Percentiles rank a stretch among this genome's conserved stretches.
Conservation (phyloP, 805 yeast genomes). For the Yarrowia porcina region DNA sequence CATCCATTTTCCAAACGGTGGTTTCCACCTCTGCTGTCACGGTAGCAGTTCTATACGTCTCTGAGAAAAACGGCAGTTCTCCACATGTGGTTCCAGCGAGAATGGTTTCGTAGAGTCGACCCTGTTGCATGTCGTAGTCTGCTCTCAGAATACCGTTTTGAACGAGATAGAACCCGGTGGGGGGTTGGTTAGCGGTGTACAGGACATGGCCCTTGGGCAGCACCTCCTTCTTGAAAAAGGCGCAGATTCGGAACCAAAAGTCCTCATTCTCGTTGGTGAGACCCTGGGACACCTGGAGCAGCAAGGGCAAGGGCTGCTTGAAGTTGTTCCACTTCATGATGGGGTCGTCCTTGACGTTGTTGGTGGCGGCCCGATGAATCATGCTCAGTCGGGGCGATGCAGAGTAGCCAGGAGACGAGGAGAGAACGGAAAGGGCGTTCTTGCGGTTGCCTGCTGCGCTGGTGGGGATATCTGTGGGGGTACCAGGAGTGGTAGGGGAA, state of each 20-base stretch:
- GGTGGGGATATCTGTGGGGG: neutral
- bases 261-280: constrained; percentile 48
- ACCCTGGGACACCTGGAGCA: constrained; percentile 58
- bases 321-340: constrained; percentile 36
- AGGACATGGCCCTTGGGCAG: constrained; percentile 47
- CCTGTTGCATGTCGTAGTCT: constrained; percentile 51
- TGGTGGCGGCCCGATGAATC: constrained; percentile 38
- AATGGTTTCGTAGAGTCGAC: constrained; percentile 48
- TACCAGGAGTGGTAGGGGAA: neutral
- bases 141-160: constrained; percentile 55
- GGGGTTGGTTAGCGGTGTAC: constrained; percentile 45
- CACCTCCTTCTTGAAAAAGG: constrained; percentile 51
- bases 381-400: constrained; percentile 35
- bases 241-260: constrained; percentile 65
- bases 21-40: constrained; percentile 60
- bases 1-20: constrained; percentile 64
- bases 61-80: constrained; percentile 46
- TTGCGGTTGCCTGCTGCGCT: neutral
- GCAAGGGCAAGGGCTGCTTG: constrained; percentile 58
- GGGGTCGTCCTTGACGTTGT: constrained; percentile 37
- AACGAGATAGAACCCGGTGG: constrained; percentile 58
- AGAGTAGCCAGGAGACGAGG: constrained; percentile 27
- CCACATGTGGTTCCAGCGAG: constrained; percentile 77
- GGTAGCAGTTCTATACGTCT: constrained; percentile 44
- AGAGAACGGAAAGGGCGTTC: neutral